Evolutionary conservation across 495 filamentous ascomycete genomes (phyloP).

Genomic region (Daldinia childiae): DNA sequence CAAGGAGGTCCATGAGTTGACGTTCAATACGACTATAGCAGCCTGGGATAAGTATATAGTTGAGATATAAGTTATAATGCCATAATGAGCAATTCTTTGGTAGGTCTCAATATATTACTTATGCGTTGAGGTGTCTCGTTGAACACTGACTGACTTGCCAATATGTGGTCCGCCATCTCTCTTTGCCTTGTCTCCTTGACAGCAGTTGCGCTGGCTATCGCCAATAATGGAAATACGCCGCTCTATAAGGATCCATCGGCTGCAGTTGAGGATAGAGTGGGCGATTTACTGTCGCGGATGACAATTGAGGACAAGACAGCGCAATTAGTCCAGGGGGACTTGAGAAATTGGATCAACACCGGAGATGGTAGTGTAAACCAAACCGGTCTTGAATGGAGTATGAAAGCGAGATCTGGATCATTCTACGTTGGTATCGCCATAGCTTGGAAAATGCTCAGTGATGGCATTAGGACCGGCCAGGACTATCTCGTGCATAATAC

Average conservation of each 20-base stretch:
- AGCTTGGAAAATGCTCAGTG: conserved; percentile 67
- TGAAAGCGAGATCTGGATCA: conserved; percentile 67
- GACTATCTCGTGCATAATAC: conserved; percentile 72
- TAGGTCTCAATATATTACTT: not conserved
- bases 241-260: conserved; percentile 71
- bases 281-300: conserved; percentile 73
- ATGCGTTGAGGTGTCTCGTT: not conserved
- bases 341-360: conserved; percentile 74
- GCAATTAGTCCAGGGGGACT: conserved; percentile 74
- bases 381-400: conserved; percentile 70
- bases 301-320: conserved; percentile 74
- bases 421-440: conserved; percentile 77
- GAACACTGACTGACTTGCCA: not conserved
- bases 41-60: conserved; percentile 12
- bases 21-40: conserved; percentile 25
- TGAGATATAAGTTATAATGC: conserved; percentile 21
- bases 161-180: conserved; percentile 14
- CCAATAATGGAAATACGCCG: conserved; percentile 23
- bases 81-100: not conserved
- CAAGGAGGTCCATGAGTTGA: conserved; percentile 3
- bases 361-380: conserved; percentile 68
- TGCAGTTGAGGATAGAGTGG: conserved; percentile 67
- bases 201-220: conserved; percentile 10
- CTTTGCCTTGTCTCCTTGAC: conserved; percentile 14
- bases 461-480: conserved; percentile 68